phyloP scores from a whole-genome alignment of 306 rosid species.

The Rosa persica region DNA sequence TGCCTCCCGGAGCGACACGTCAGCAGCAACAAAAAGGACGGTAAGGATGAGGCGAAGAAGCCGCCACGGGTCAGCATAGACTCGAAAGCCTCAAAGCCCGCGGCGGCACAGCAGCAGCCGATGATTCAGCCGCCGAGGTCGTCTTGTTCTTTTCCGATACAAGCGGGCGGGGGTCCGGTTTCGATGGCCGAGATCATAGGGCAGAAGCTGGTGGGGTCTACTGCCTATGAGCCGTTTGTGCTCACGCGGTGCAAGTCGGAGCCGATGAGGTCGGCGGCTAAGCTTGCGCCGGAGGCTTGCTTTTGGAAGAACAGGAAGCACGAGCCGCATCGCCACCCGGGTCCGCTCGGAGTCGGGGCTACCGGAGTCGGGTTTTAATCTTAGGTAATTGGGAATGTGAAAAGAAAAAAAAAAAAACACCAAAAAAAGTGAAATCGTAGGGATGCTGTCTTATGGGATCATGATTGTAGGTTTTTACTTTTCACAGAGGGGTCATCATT shows the following conservation, averaged over 20 bases:
- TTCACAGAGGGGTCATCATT: constrained; percentile 22
- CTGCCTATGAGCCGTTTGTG: constrained; percentile 76
- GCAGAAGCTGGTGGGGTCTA: constrained; percentile 67
- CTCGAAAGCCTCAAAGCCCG: constrained; percentile 12
- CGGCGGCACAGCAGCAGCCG: constrained; percentile 9
- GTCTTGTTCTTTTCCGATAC: constrained; percentile 66
- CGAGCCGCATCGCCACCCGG: constrained; percentile 65
- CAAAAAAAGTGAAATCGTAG: not conserved
- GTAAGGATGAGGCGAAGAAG: constrained; percentile 37
- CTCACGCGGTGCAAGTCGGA: constrained; percentile 94
- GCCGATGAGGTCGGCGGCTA: constrained; percentile 76
- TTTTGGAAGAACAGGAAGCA: constrained; percentile 80
- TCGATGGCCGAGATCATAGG: constrained; percentile 77
- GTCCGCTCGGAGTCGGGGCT: constrained; percentile 73
- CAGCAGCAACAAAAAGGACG: constrained; percentile 28
- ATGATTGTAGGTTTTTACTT: constrained; percentile 26
- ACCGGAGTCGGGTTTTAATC: constrained; percentile 78
- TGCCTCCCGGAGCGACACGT: constrained; percentile 59
- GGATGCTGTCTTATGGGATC: constrained; percentile 1
- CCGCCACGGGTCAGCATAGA: constrained; percentile 25
- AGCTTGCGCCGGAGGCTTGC: constrained; percentile 66
- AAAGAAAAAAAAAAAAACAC: not conserved
- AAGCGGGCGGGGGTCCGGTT: constrained; percentile 23
- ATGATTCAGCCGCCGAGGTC: constrained; percentile 73
- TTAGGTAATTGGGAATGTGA: not conserved